These are phyloP conservation scores for Megacollybia marginata DNA, from an alignment of 768 basidiomycete genomes.

Conservation along the genomic window DNA sequence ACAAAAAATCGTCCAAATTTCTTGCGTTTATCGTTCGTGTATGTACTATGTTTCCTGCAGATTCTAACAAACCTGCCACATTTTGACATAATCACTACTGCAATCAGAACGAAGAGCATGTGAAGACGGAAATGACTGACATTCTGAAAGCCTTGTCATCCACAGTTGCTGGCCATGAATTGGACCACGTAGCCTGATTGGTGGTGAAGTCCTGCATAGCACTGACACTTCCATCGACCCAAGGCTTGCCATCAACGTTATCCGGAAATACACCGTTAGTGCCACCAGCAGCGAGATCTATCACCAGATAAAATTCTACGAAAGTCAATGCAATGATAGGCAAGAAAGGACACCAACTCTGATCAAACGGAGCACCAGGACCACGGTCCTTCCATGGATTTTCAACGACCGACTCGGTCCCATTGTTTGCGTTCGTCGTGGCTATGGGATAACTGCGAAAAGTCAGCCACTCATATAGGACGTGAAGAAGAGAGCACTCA, in stretches of 20 bases:
- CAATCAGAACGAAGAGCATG: neutral
- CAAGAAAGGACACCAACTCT: slow-evolving; percentile 36
- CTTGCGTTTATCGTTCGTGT: no score
- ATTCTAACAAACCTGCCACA: slow-evolving; percentile 35
- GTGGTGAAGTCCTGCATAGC: slow-evolving; percentile 42
- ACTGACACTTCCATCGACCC: slow-evolving; percentile 50
- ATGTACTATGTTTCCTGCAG: neutral
- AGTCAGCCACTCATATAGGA: no score
- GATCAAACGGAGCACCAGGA: slow-evolving; percentile 75
- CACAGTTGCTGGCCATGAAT: slow-evolving; percentile 58
- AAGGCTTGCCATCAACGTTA: slow-evolving; percentile 63
- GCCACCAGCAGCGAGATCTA: slow-evolving; percentile 73
- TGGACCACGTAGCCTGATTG: slow-evolving; percentile 47
- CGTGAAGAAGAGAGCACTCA: no score
- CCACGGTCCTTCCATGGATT: slow-evolving; percentile 61
- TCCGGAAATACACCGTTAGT: slow-evolving; percentile 91
- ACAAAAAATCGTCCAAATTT: no score
- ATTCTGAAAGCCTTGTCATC: slow-evolving; percentile 64
- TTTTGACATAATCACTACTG: slow-evolving; percentile 38
- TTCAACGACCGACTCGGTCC: slow-evolving; percentile 41
- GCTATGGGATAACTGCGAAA: slow-evolving; percentile 44
- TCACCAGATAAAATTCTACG: slow-evolving; percentile 70
- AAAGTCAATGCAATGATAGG: neutral
- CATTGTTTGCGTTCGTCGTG: slow-evolving; percentile 48
- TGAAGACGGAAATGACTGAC: slow-evolving; percentile 27